phyloP scores from a whole-genome alignment of 306 rosid species.

The Cucumis sativus region DNA sequence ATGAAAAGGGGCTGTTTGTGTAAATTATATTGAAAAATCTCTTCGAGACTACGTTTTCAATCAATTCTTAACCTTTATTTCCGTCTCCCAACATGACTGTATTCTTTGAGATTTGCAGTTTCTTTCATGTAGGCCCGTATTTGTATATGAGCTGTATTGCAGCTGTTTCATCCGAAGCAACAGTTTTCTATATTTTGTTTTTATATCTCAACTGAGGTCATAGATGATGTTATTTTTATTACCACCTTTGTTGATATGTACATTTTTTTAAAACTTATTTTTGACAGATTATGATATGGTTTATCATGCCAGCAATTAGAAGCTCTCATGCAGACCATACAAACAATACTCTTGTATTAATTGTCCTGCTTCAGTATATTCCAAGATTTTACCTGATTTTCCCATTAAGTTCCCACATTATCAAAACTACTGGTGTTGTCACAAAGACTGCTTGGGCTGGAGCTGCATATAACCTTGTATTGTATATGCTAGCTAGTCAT shows the following conservation, averaged over 20 bases:
- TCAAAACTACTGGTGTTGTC: conserved; percentile 77
- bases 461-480: conserved; percentile 84
- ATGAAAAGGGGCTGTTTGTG: too few species aligned
- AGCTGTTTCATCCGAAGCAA: not conserved
- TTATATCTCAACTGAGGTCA: not conserved
- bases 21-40: not conserved
- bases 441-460: conserved; percentile 98
- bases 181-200: not conserved
- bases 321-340: conserved; percentile 62
- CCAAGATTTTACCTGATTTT: conserved; percentile 79
- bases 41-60: not conserved
- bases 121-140: not conserved
- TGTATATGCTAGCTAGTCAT: conserved; percentile 94
- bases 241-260: too few species aligned
- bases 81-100: not conserved
- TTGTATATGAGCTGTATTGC: not conserved
- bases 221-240: not conserved
- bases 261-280: conserved; percentile 1
- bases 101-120: not conserved
- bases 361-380: conserved; percentile 71
- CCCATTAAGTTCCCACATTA: conserved; percentile 78
- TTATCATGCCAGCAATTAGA: conserved; percentile 70
- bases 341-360: conserved; percentile 59
- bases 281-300: conserved; percentile 86
- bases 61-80: not conserved